Base-by-base conservation (phyloP, 768 basidiomycete species). In the Leccinum longicurvipes region DNA sequence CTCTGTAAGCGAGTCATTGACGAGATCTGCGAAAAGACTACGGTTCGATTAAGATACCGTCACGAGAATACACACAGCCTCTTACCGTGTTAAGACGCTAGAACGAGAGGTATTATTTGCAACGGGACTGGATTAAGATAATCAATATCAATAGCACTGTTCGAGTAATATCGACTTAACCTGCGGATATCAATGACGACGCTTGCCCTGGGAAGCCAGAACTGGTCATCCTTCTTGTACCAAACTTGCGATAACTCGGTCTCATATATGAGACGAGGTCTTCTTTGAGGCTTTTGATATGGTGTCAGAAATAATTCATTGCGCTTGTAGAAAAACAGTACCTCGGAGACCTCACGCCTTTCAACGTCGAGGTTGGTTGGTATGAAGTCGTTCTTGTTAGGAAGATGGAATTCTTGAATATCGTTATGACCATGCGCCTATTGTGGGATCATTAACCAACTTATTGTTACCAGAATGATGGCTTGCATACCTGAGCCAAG, bases 211-310 rank as follows among this genome's bases (percentile, higher is more conserved):
- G 97, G 97, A 10, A 96, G 84, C 89, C 93, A 96, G 76, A 97
- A 99, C 57, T 79, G 82, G 70, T 99, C 96, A 68, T 99, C 97
- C 68, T 94, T 94, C 77, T 99, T 99, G 74, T 94, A 84, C 95
- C 96, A 99, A 3, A 98, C 74, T 12, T 85, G 80, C 4, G 87
- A 88, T 25, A 87, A 63, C 0, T 82, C 74, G 0, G 85, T 89
- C 70, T 94, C 82, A 29, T 82, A 76, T 53, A 98, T 81, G 56
- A 94, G 80, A 56, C 81, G 76, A 4, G 96, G 95, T 12, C 89
- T 81, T 56, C 81, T 83, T 56, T 80, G 72, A 25, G 90, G 89
- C 92, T 96, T 41, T 65, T 49, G 28, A 56, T 47, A 32, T 42
- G 47, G 54, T 23, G 23, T 57, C n/a, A 48, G 51, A 15, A 25